Conservation (phyloP, 345 rosid species). For the Syzygium aromaticum region DNA sequence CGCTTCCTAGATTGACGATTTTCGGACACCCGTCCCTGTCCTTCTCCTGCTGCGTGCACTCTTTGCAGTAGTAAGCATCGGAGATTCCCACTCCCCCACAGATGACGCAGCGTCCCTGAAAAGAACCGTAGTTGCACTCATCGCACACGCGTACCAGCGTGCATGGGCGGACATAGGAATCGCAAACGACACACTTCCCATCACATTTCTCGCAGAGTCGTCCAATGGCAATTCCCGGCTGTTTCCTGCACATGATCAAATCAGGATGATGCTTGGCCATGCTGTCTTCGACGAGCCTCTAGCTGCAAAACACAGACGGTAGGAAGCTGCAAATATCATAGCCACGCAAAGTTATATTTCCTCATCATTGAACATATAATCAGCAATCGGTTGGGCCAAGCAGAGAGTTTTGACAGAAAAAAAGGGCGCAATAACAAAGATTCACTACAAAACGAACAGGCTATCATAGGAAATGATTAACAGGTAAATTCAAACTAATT, state of each 20-base stretch:
- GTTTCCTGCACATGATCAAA: conserved; percentile 34
- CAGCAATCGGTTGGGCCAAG: not conserved
- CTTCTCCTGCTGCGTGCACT: conserved; percentile 32
- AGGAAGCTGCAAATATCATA: not conserved
- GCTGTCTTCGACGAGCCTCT: not conserved
- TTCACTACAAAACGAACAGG: not conserved
- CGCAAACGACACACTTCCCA: conserved; percentile 31
- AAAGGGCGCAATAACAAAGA: not conserved
- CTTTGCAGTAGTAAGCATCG: conserved; percentile 39
- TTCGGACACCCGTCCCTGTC: conserved; percentile 34
- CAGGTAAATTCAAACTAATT: not conserved
- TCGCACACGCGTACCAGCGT: conserved; percentile 33
- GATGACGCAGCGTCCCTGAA: conserved; percentile 30
- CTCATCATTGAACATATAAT: not conserved
- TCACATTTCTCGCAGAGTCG: conserved; percentile 30
- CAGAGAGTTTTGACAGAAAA: not conserved
- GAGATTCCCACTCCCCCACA: conserved; percentile 37
- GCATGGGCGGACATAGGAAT: conserved; percentile 31
- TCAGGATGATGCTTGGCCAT: conserved; percentile 44
- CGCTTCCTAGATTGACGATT: conserved; percentile 21
- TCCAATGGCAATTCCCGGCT: conserved; percentile 37
- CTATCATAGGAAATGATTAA: not conserved
- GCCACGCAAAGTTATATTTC: not conserved
- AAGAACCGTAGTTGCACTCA: conserved; percentile 36
- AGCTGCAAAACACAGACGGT: not conserved